Evolutionary conservation across 179 eudicot genomes (phyloP).

Genomic region (Nepenthes alata): DNA sequence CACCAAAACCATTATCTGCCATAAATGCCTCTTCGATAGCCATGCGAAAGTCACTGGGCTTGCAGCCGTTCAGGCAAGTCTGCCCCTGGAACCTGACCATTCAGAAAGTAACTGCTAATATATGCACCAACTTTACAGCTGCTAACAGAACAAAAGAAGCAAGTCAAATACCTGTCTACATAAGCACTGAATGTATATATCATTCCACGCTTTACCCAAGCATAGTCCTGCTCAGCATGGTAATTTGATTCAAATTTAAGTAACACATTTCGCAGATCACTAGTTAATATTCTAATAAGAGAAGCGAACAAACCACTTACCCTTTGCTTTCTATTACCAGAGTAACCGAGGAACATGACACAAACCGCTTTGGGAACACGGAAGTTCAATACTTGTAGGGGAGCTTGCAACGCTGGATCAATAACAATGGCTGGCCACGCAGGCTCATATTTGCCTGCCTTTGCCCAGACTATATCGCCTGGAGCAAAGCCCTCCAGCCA

Average conservation of each 20-base stretch:
- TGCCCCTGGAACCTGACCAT: constrained; percentile 80
- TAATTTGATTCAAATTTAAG: neutral
- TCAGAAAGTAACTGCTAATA: neutral
- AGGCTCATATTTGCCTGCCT: constrained; percentile 59
- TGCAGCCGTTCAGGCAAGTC: constrained; percentile 46
- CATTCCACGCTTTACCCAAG: constrained; percentile 77
- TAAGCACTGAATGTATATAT: constrained; percentile 67
- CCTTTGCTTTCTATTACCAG: constrained; percentile 60
- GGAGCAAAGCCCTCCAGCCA: constrained; percentile 36
- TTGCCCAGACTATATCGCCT: constrained; percentile 95
- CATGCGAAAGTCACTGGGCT: constrained; percentile 53
- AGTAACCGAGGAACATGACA: constrained; percentile 90
- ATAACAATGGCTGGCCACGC: constrained; percentile 98
- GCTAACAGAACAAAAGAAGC: neutral
- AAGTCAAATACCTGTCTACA: constrained; percentile 52
- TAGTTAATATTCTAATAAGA: neutral
- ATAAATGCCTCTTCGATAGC: constrained; percentile 92
- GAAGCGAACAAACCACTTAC: constrained; percentile 16
- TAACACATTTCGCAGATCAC: neutral
- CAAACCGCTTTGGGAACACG: constrained; percentile 52
- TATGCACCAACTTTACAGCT: neutral
- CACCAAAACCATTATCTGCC: constrained; percentile 81
- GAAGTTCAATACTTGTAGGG: constrained; percentile 53
- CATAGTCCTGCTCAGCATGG: constrained; percentile 66
- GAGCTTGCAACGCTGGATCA: constrained; percentile 63